Base-by-base conservation (phyloP, 352 stramenopile species). In the Phytophthora niederhauseri region DNA sequence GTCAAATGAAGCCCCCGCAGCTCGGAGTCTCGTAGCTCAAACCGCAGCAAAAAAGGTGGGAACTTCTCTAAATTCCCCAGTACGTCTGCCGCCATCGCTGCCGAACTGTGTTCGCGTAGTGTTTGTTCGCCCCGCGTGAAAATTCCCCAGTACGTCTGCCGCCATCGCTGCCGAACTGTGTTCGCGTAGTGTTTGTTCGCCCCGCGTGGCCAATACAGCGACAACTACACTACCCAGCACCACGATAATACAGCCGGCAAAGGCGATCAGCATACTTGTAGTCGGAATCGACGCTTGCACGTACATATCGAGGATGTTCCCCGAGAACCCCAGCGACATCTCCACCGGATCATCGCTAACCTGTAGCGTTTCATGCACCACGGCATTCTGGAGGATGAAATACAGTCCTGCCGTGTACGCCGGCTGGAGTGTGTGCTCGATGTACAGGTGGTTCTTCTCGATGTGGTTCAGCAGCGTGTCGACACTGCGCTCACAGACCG, bases 381-480 rank as follows among this genome's bases (percentile, higher is more conserved):
- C 50, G 0, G 50, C 77, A 26, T 76, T 72, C 31, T 85, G 70
- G 57, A 78, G 80, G 12, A 82, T 46, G 30, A 73, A 81, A 54
- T 69, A 82, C 14, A 75, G 64, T 3, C 72, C 75, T 1, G 72
- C 50, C 0, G 73, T 82, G 52, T 83, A 80, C 19, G 66, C 57
- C 7, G 67, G 52, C 41, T 83, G 77, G 12, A 83, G 58, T 11
- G 62, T 77, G 26, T 64, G 41, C 28, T 83, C 75, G 22, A 80
- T 72, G 58, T 85, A 83, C 24, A 83, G 5, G 43, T 85, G 72
- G 26, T 82, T 82, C 43, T 64, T 70, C 28, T 79, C 66, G 15
- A 69, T 31, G 7, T 64, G 28, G 26, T 64, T 55, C 20, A 64
- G 43, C 17, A 24, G 2, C 20, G 36, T 49, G 3, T 52, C 46